Evolutionary conservation across 495 filamentous ascomycete genomes (phyloP).

Genomic region (Beverwykella pulmonaria): DNA sequence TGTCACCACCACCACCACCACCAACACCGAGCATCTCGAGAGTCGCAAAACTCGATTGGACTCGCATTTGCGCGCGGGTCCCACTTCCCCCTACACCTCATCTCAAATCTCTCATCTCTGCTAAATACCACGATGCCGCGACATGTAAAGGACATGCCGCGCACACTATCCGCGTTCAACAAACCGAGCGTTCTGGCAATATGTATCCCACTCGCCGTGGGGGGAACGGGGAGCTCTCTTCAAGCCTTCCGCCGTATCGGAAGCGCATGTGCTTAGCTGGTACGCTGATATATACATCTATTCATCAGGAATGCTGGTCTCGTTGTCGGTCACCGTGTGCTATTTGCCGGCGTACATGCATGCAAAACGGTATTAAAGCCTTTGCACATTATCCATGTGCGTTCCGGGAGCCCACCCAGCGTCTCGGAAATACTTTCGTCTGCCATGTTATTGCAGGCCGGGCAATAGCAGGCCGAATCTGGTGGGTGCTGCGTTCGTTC

Average conservation of each 20-base stretch:
- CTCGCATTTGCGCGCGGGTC: background rate
- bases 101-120: background rate
- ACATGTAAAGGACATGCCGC: too few species aligned
- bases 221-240: background rate
- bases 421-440: background rate
- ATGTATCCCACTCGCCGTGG: constrained; percentile 21
- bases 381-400: constrained; percentile 2
- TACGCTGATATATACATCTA: constrained; percentile 3
- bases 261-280: too few species aligned
- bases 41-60: background rate
- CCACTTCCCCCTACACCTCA: background rate
- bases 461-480: background rate
- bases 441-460: background rate
- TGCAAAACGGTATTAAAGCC: constrained; percentile 17
- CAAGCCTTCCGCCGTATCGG: constrained; percentile 18
- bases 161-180: background rate
- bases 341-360: constrained; percentile 36
- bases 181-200: background rate
- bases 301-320: background rate
- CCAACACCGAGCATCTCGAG: background rate
- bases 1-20: background rate
- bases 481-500: background rate
- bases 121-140: constrained; percentile 1
- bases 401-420: background rate
- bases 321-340: constrained; percentile 20